Evolutionary conservation across 83 land plant genomes (phyloP).

Genomic region (Diphasiastrum complanatum): DNA sequence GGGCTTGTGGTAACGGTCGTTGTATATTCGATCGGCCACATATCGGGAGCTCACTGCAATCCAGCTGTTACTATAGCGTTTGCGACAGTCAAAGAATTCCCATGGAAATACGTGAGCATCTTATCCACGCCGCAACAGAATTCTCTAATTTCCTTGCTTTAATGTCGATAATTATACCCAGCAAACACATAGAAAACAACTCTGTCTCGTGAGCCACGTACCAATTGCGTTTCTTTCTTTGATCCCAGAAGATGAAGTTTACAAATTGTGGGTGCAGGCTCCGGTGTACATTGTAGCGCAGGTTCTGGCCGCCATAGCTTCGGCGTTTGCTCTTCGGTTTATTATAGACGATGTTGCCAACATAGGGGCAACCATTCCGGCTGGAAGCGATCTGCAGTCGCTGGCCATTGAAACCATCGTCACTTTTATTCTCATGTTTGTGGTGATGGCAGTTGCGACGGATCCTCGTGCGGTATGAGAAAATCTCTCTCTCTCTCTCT

Average conservation of each 20-base stretch:
- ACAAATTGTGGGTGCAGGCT: conserved; percentile 37
- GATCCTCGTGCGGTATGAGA: conserved; percentile 70
- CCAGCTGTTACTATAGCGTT: conserved; percentile 40
- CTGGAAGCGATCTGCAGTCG: conserved; percentile 50
- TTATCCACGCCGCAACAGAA: background rate
- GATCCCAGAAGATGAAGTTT: background rate
- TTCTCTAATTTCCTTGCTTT: background rate
- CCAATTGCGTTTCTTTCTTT: background rate
- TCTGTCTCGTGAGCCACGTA: no score
- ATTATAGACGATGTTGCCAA: conserved; percentile 37
- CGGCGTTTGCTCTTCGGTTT: conserved; percentile 40
- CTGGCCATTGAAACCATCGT: conserved; percentile 59
- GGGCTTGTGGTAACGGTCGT: conserved; percentile 33
- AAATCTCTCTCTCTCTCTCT: background rate
- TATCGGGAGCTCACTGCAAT: conserved; percentile 40
- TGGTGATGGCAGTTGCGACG: conserved; percentile 67
- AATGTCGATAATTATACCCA: no score
- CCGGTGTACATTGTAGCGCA: conserved; percentile 74
- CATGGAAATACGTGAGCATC: conserved; percentile 26
- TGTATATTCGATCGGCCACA: conserved; percentile 36
- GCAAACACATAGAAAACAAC: no score
- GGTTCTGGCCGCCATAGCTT: conserved; percentile 38
- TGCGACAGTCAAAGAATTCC: conserved; percentile 34
- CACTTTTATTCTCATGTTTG: conserved; percentile 73
- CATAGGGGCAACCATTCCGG: conserved; percentile 57